Evolutionary conservation across 2,329 filamentous ascomycete genomes (phyloP).

Genomic region (Talaromyces pinophilus): DNA sequence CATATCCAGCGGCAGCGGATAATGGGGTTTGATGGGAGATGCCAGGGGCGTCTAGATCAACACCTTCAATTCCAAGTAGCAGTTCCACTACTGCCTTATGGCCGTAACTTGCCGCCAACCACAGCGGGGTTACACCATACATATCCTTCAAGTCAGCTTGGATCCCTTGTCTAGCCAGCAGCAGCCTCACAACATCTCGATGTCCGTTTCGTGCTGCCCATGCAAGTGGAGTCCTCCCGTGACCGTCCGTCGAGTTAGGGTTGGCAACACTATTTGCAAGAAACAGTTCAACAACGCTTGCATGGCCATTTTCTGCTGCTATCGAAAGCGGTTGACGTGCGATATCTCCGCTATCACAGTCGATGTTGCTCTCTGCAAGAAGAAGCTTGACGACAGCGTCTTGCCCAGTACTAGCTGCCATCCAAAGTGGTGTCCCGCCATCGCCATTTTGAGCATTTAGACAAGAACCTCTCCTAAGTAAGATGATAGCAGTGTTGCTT

Average conservation of each 20-base stretch:
- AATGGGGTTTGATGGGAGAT: neutral
- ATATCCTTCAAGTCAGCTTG: neutral
- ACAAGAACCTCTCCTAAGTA: neutral
- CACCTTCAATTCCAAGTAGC: neutral
- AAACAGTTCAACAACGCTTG: neutral
- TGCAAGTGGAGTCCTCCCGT: neutral
- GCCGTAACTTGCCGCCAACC: neutral
- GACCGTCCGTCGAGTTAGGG: neutral
- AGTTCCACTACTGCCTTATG: neutral
- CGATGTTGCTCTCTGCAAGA: neutral
- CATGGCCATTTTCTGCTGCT: neutral
- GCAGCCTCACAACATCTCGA: neutral
- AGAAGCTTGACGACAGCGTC: neutral
- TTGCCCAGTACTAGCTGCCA: neutral
- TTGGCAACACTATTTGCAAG: neutral
- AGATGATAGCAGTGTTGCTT: neutral
- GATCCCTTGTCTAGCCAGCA: neutral
- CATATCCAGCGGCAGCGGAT: neutral
- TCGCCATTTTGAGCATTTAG: neutral
- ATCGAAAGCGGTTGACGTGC: too few species aligned
- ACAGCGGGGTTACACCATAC: too few species aligned
- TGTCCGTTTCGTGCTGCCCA: neutral
- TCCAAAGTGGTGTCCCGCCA: neutral
- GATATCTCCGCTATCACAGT: too few species aligned
- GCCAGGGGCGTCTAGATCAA: neutral